Evolutionary conservation across 2,329 filamentous ascomycete genomes (phyloP).

Genomic region (Penicillium sp.): DNA sequence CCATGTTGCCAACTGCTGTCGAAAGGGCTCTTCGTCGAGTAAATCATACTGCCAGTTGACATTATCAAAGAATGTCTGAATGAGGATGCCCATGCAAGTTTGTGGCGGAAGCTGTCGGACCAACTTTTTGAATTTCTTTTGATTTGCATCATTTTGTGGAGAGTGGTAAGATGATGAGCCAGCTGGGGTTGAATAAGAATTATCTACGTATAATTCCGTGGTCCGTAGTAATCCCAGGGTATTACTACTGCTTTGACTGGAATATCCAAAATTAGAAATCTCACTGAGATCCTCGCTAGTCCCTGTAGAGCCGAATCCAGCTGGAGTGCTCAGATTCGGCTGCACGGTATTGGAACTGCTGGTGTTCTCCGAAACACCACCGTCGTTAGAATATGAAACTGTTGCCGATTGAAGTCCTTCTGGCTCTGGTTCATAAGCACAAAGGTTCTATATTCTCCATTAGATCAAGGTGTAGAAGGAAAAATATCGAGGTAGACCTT

Average conservation of each 20-base stretch:
- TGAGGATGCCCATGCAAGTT: conserved; percentile 11
- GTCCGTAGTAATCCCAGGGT: conserved; percentile 16
- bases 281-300: conserved; percentile 6
- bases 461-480: neutral
- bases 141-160: neutral
- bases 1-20: conserved; percentile 12
- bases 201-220: conserved; percentile 4
- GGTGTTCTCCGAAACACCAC: neutral
- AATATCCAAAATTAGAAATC: conserved; percentile 16
- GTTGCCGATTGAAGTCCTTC: conserved; percentile 2
- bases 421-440: conserved; percentile 14
- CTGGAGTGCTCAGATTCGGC: neutral
- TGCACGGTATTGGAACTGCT: neutral
- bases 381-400: neutral
- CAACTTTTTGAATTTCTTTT: conserved; percentile 7
- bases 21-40: conserved; percentile 15
- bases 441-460: conserved; percentile 14
- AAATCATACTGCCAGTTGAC: conserved; percentile 19
- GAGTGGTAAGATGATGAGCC: neutral
- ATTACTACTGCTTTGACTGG: conserved; percentile 13
- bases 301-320: neutral
- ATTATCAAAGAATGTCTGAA: conserved; percentile 14
- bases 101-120: conserved; percentile 14
- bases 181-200: too few species aligned
- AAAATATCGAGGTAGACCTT: neutral